Base-by-base conservation (phyloP, 352 stramenopile species). In the Pythium rishiriense region DNA sequence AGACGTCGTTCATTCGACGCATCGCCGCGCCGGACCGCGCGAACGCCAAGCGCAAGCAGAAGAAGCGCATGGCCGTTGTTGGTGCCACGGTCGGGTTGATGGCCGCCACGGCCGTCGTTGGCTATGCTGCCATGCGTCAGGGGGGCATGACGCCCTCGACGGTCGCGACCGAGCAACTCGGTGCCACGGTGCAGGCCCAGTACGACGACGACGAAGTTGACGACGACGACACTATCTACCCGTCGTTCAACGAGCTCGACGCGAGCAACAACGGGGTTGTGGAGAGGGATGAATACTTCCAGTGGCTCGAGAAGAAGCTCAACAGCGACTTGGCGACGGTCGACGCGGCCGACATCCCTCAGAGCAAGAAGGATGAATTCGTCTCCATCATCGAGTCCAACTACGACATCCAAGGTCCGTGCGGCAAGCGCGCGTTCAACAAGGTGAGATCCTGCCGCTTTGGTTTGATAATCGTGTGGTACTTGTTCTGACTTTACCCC, bases 1-100 rank as follows among this genome's bases (percentile, higher is more conserved):
- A 87, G 28, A 76, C 68, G 33, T 72, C 63, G 56, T 87, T 87
- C 73, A 82, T 85, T 63, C 74, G 76, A 25, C 78, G 78, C 49
- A 76, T 85, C 50, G 76, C 70, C 4, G 66, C 70, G 31, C 78
- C 78, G 5, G 74, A 87, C 42, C 75, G 69, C 6, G 64, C 66
- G 11, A 69, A 72, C 57, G 41, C 59, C 0, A 73, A 65, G 21
- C 77, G 70, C 31, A 73, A 74, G 29, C 63, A 82, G 19, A 83
- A 80, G 64, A 85, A 82, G 45, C 74, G 75, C 25, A 62, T 84
- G 41, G 69, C 67, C 0, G 41, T 81, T 22, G 73, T 68, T 31
- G 79, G 77, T 37, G 75, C 73, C 31, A 76, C 69, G 1, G 49
- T 77, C 47, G 62, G 71, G 1, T 43, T 87, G 35, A 68, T 88